Evolutionary conservation across 179 eudicot species (phyloP), one percentile per base, ranked within the genome.

Genomic region (Gypsophila paniculata): DNA sequence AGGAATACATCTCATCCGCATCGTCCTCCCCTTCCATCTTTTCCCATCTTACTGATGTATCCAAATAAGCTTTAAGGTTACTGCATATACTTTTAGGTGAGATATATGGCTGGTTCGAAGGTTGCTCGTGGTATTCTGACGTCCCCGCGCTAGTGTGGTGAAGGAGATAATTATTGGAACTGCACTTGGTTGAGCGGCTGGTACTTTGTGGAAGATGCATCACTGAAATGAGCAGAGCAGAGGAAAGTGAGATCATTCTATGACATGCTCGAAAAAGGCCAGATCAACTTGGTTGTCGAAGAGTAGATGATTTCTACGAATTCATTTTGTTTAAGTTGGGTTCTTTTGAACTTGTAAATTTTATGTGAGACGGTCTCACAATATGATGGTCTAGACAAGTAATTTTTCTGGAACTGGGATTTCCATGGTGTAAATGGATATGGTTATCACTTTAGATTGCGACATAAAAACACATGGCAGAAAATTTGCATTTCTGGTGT

Each of bases 221-320:
- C 80, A 79, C 69, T 76, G 85, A 80, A 73, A 79, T 23, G 80
- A 74, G 78, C 85, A 82, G 80, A 74, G 78, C 85, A 82, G 76
- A 79, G 85, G 66, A 82, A 79, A 71, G 75, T 69, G 34, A 55
- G 80, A 69, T 66, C 76, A 46, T 79, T 82, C 78, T 82, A 79
- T 4, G 80, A 79, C 78, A 73, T 82, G 82, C 82, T 82, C 34
- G 82, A 82, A 55, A 82, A 79, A 68, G 82, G 76, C 71, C 82
- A 79, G 83, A 79, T 79, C 75, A 74, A 81, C 48, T 70, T 82
- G n/a, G 78, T 79, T 22, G 80, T 62, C 5, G 79, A 79, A 46
- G 85, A 82, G 65, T 82, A 82, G 69, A 61, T 55, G 46, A 18
- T 4, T 18, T 79, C 53, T 65, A 13, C 38, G 5, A 42, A 54